Evolutionary conservation across 495 filamentous ascomycete genomes (phyloP).

Genomic region (Sordaria brevicollis): DNA sequence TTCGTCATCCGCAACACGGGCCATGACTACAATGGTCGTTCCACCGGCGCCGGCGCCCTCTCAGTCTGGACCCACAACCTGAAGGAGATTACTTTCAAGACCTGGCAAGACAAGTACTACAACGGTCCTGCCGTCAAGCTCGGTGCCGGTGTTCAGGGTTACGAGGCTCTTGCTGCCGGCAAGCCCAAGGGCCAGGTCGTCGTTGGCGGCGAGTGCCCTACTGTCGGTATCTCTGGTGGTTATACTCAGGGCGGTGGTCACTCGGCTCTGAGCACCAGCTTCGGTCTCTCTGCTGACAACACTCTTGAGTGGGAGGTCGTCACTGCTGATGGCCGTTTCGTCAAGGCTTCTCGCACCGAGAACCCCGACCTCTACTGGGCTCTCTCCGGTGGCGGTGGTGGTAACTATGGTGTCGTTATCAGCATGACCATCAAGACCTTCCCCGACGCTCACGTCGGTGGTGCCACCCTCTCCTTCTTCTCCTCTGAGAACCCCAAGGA

Average conservation of each 20-base stretch:
- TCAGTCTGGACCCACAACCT: conserved; percentile 44
- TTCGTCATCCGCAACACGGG: conserved; percentile 40
- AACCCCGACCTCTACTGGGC: conserved; percentile 54
- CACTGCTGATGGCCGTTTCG: conserved; percentile 33
- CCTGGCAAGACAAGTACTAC: conserved; percentile 31
- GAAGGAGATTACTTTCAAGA: conserved; percentile 33
- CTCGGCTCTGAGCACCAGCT: conserved; percentile 37
- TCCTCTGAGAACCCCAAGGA: conserved; percentile 23
- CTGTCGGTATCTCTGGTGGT: conserved; percentile 42
- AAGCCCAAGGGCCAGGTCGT: conserved; percentile 33
- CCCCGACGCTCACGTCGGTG: conserved; percentile 23
- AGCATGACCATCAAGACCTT: conserved; percentile 33
- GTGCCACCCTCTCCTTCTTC: conserved; percentile 22
- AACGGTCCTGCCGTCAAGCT: conserved; percentile 40
- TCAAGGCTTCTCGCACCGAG: conserved; percentile 37
- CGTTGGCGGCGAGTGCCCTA: conserved; percentile 43
- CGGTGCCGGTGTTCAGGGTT: conserved; percentile 49
- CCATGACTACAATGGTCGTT: conserved; percentile 38
- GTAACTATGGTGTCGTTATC: conserved; percentile 40
- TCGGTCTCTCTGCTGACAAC: conserved; percentile 53
- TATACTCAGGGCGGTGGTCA: conserved; percentile 57
- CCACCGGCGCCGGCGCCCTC: conserved; percentile 40
- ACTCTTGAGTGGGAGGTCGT: conserved; percentile 51
- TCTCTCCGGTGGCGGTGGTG: conserved; percentile 44
- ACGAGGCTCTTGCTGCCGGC: conserved; percentile 39